A percentile compares a stretch with the other conserved stretches of the same genome.
Evolutionary conservation across 352 stramenopile species (phyloP).

Genomic region (Pythium volutum): DNA sequence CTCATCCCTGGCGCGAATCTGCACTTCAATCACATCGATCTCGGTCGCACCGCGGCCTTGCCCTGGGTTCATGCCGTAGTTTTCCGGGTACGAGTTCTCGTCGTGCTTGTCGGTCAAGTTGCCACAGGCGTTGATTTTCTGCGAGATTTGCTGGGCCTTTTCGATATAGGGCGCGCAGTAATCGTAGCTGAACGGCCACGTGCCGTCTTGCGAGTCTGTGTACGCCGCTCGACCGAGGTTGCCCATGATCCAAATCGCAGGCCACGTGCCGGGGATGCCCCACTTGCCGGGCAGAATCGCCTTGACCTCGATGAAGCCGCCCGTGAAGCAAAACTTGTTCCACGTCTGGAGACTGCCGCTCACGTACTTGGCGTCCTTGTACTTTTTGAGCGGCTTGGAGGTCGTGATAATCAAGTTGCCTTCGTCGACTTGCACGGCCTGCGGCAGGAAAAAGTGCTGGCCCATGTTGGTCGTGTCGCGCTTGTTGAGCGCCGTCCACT

Average conservation of each 20-base stretch:
- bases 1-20: slow-evolving; percentile 83
- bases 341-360: slow-evolving; percentile 95
- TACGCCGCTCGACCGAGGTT: slow-evolving; percentile 97
- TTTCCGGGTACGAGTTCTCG: slow-evolving; percentile 70
- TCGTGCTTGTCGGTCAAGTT: slow-evolving; percentile 94
- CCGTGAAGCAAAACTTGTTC: slow-evolving; percentile 99
- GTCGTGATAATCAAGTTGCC: slow-evolving; percentile 93
- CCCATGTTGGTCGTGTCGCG: slow-evolving; percentile 94
- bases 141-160: slow-evolving; percentile 86
- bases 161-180: slow-evolving; percentile 83
- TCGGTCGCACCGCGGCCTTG: slow-evolving; percentile 94
- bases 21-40: slow-evolving; percentile 95
- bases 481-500: slow-evolving; percentile 96
- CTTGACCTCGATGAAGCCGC: slow-evolving; percentile 94
- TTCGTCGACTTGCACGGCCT: slow-evolving; percentile 90
- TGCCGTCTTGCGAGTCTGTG: slow-evolving; percentile 90
- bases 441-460: slow-evolving; percentile 96
- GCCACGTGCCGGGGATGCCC: slow-evolving; percentile 94
- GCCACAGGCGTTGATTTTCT: slow-evolving; percentile 94
- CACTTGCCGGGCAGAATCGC: slow-evolving; percentile 94
- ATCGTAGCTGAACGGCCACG: slow-evolving; percentile 97
- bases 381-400: slow-evolving; percentile 80
- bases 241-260: slow-evolving; percentile 97
- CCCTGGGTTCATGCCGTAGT: slow-evolving; percentile 90
- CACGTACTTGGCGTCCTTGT: slow-evolving; percentile 72